Evolutionary conservation across 805 yeast species (phyloP).

Genomic region (Scheffersomyces stipitis): DNA sequence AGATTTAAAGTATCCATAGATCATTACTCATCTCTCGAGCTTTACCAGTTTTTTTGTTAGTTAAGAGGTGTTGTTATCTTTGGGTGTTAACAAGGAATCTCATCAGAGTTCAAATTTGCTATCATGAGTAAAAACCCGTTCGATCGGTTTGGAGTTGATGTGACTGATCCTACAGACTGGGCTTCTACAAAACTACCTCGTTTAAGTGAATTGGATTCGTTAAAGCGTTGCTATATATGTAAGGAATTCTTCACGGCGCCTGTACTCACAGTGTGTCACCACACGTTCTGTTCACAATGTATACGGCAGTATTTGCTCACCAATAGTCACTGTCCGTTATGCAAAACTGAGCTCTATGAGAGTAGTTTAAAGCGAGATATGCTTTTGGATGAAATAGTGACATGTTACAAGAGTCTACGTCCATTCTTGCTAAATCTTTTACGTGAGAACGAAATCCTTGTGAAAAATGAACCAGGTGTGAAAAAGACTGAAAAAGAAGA

Average conservation of each 20-base stretch:
- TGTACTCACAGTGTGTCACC: constrained; percentile 80
- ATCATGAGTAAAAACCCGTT: not conserved
- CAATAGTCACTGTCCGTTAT: constrained; percentile 71
- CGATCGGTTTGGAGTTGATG: constrained; percentile 7
- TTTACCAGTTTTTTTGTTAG: too few species aligned
- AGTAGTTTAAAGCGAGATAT: constrained; percentile 66
- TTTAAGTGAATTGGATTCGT: constrained; percentile 62
- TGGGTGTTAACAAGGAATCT: too few species aligned
- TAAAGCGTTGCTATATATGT: constrained; percentile 82
- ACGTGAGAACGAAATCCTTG: constrained; percentile 22
- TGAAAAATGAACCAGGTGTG: too few species aligned
- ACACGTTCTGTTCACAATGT: constrained; percentile 86
- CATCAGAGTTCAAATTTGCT: too few species aligned
- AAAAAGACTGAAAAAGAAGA: constrained; percentile 7
- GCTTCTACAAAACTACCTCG: constrained; percentile 50
- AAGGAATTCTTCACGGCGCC: constrained; percentile 81
- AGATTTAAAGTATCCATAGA: too few species aligned
- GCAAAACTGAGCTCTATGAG: constrained; percentile 69
- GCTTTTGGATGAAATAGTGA: constrained; percentile 68
- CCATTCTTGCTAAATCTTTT: constrained; percentile 34
- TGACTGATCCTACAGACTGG: constrained; percentile 79
- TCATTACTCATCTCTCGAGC: too few species aligned
- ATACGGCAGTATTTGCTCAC: constrained; percentile 67
- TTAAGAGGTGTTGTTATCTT: too few species aligned
- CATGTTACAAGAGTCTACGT: constrained; percentile 49